These are phyloP conservation scores for Asterochloris erici DNA, from an alignment of 139 green algal genomes.

Conservation along the genomic window DNA sequence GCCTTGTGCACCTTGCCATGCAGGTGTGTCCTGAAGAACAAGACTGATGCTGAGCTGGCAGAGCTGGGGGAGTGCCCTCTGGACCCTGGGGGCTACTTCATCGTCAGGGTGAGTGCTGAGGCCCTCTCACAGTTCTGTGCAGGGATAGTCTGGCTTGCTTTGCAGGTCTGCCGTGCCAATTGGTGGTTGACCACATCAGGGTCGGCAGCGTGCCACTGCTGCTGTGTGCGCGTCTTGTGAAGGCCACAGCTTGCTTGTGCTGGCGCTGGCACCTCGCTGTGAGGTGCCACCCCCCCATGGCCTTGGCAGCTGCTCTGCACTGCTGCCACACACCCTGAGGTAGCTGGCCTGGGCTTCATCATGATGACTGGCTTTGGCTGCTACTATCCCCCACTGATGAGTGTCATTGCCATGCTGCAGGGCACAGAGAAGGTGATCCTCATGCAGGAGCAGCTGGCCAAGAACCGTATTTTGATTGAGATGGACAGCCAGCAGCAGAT, in stretches of 20 bases:
- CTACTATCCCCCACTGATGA: no score
- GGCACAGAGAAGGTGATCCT: conserved; percentile 96
- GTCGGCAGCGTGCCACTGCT: no score
- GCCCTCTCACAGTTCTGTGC: neutral
- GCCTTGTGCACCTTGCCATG: neutral
- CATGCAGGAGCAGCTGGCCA: conserved; percentile 99
- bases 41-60: conserved; percentile 85
- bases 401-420: conserved; percentile 26
- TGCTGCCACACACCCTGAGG: no score
- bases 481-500: conserved; percentile 63
- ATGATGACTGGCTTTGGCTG: no score
- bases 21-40: conserved; percentile 66
- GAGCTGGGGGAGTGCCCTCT: conserved; percentile 93
- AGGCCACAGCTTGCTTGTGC: neutral
- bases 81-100: conserved; percentile 98
- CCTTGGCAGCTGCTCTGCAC: no score
- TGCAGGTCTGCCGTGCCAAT: no score
- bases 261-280: no score
- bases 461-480: conserved; percentile 99
- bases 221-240: no score
- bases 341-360: no score
- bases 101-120: conserved; percentile 65
- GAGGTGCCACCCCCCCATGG: no score
- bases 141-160: no score
- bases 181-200: no score